Evolutionary conservation across 805 yeast genomes (phyloP).

Genomic region (Grigorovia yakushimaensis): DNA sequence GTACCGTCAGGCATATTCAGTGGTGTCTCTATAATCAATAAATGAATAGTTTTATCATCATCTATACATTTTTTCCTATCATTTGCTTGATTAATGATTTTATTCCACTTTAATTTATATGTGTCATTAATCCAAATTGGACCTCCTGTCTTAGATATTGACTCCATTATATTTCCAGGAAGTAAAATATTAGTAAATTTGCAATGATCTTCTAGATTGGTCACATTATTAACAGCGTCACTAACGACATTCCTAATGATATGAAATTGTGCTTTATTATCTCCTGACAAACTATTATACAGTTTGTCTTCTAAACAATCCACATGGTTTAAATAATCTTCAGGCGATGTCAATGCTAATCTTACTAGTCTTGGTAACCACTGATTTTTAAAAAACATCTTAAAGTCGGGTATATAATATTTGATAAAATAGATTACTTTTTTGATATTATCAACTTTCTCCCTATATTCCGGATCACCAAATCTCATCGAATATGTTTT

Average conservation of each 20-base stretch:
- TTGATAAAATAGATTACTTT: neutral
- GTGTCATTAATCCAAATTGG: constrained; percentile 5
- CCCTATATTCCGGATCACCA: too few species aligned
- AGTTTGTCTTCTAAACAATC: too few species aligned
- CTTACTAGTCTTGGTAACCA: constrained; percentile 3
- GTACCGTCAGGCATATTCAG: neutral
- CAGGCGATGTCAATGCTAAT: neutral
- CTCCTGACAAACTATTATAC: too few species aligned
- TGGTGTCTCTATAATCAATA: constrained; percentile 10
- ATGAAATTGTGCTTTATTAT: too few species aligned
- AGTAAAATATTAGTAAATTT: too few species aligned
- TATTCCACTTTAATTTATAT: constrained; percentile 1
- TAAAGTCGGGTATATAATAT: constrained; percentile 10
- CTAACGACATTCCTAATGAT: too few species aligned
- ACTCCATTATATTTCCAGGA: too few species aligned
- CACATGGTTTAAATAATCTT: neutral
- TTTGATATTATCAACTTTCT: too few species aligned
- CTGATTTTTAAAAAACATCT: constrained; percentile 6
- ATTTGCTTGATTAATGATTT: neutral
- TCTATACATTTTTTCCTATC: constrained; percentile 3
- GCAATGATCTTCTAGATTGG: too few species aligned
- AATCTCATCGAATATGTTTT: too few species aligned
- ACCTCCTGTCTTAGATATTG: neutral
- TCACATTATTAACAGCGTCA: too few species aligned
- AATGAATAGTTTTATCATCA: constrained; percentile 5